These are phyloP conservation scores for Trichophyton equinum DNA, from an alignment of 2,329 filamentous ascomycete genomes.

Conservation along the genomic window DNA sequence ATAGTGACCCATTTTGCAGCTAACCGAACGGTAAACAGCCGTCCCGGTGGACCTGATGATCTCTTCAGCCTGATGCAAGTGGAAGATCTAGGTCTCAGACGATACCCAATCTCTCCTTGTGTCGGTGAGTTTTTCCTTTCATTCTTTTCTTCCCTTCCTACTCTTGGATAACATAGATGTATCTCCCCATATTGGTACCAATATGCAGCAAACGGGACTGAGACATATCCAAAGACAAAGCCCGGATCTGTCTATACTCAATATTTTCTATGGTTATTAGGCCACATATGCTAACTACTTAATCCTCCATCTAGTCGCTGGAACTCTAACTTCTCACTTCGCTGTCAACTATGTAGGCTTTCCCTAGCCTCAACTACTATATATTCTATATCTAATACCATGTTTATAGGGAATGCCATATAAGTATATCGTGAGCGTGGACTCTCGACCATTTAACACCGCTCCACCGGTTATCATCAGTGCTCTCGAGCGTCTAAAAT, in stretches of 20 bases:
- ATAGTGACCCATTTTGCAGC: slow-evolving; percentile 46
- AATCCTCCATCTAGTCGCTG: slow-evolving; percentile 19
- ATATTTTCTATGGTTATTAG: neutral
- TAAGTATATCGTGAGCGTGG: slow-evolving; percentile 44
- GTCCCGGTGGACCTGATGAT: slow-evolving; percentile 46
- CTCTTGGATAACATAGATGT: neutral
- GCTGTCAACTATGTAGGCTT: slow-evolving; percentile 35
- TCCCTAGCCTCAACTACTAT: neutral
- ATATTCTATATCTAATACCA: neutral
- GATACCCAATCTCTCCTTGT: slow-evolving; percentile 26
- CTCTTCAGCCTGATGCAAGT: slow-evolving; percentile 44
- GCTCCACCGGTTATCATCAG: slow-evolving; percentile 32
- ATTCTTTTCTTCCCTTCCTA: neutral
- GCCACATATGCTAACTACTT: neutral
- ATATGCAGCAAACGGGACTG: neutral
- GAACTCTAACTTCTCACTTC: slow-evolving; percentile 36
- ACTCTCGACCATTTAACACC: slow-evolving; percentile 31
- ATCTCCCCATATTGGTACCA: neutral
- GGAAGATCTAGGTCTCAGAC: slow-evolving; percentile 35
- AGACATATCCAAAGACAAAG: neutral
- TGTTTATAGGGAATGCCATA: slow-evolving; percentile 43
- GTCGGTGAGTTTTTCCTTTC: slow-evolving; percentile 20
- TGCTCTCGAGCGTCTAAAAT: slow-evolving; percentile 40
- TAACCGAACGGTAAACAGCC: slow-evolving; percentile 39
- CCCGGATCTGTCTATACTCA: neutral